Percentiles rank a stretch among this genome's conserved stretches.
Conservation (phyloP, 306 rosid genomes). For the Dalbergia cultrata region DNA sequence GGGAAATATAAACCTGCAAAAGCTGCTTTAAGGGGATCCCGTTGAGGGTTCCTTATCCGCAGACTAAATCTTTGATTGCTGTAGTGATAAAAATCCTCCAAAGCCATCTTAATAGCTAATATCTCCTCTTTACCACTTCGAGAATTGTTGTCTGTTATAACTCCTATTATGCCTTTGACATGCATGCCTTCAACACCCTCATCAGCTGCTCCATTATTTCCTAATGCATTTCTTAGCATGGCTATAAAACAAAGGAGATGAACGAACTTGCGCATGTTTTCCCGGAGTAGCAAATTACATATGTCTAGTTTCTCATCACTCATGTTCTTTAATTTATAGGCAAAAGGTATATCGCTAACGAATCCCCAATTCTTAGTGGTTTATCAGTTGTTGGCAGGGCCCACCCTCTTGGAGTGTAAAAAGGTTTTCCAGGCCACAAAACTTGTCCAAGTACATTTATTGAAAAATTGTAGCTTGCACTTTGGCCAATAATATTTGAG, state of each 20-base stretch:
- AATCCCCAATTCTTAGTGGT: too few relatives aligned
- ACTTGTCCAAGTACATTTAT: constrained; percentile 51
- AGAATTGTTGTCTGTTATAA: constrained; percentile 48
- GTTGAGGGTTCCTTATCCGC: constrained; percentile 39
- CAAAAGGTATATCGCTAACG: background rate
- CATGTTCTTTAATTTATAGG: background rate
- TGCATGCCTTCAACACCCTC: too few relatives aligned
- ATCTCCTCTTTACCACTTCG: constrained; percentile 61
- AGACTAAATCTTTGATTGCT: constrained; percentile 44
- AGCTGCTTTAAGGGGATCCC: constrained; percentile 52
- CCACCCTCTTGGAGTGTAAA: constrained; percentile 57
- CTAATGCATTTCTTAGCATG: background rate
- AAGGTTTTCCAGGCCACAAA: constrained; percentile 59
- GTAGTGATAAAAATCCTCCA: constrained; percentile 43
- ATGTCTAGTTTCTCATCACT: background rate
- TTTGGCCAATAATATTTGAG: constrained; percentile 30
- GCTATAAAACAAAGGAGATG: background rate
- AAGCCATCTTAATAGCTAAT: constrained; percentile 53
- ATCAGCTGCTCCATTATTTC: background rate
- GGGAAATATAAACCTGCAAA: constrained; percentile 50
- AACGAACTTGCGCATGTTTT: constrained; percentile 5
- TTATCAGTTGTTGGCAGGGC: background rate
- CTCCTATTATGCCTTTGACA: constrained; percentile 42
- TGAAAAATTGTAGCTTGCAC: constrained; percentile 14
- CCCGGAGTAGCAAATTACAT: background rate